phyloP scores from a whole-genome alignment of 2,329 filamentous ascomycete genomes.

The Xylaria arbuscula region DNA sequence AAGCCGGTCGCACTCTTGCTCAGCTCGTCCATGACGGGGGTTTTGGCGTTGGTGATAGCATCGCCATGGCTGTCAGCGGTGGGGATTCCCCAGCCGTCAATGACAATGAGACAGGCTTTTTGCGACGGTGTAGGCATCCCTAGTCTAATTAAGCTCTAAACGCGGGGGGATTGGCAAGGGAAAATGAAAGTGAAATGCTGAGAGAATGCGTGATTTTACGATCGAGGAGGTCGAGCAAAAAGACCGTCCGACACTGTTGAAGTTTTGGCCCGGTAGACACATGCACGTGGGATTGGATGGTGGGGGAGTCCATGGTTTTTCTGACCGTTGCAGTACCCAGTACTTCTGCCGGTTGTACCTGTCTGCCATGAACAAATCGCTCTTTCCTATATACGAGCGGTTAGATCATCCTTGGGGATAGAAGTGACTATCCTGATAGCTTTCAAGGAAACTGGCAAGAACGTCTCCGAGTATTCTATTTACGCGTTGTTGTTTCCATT shows the following conservation, averaged over 20 bases:
- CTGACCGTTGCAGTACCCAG: slow-evolving; percentile 27
- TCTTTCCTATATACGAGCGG: neutral
- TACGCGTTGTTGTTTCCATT: neutral
- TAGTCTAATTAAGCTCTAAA: slow-evolving; percentile 24
- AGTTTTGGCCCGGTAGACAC: slow-evolving; percentile 42
- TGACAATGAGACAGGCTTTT: slow-evolving; percentile 82
- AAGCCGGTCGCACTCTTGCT: slow-evolving; percentile 84
- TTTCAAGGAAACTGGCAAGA: neutral
- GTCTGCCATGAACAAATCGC: neutral
- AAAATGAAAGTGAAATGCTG: slow-evolving; percentile 14
- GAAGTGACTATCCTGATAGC: neutral
- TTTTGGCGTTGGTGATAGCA: slow-evolving; percentile 92
- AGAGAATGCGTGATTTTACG: slow-evolving; percentile 51
- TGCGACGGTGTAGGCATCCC: slow-evolving; percentile 66
- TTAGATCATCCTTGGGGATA: neutral
- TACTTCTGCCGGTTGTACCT: slow-evolving; percentile 19
- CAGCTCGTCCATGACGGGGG: slow-evolving; percentile 94
- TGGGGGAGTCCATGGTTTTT: slow-evolving; percentile 37
- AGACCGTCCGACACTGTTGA: slow-evolving; percentile 34
- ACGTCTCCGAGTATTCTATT: neutral
- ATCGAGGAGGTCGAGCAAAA: slow-evolving; percentile 28
- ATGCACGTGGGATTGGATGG: slow-evolving; percentile 43
- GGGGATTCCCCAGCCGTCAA: slow-evolving; percentile 97
- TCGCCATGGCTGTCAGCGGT: slow-evolving; percentile 88
- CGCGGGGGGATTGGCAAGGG: slow-evolving; percentile 3